phyloP scores from a whole-genome alignment of 306 rosid genomes.

The Cyclanthera cordifolia region DNA sequence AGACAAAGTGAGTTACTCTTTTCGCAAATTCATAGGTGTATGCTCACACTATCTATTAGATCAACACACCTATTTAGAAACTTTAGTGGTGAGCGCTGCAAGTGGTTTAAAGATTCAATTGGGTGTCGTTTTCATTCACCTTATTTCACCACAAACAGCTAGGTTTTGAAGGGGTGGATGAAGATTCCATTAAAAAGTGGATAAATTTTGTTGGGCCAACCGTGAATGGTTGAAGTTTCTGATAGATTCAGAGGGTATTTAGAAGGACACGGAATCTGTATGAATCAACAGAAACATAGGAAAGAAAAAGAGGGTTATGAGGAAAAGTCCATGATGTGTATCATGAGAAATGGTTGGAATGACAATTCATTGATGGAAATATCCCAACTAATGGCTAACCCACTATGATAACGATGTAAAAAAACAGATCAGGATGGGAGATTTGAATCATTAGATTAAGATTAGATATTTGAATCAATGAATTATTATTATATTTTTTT shows the following conservation, averaged over 20 bases:
- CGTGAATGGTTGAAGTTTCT: background rate
- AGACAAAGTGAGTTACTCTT: too few relatives aligned
- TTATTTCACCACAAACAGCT: constrained; percentile 1
- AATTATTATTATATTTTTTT: too few relatives aligned
- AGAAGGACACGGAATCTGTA: constrained; percentile 1
- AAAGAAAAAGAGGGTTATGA: background rate
- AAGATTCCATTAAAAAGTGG: constrained; percentile 5
- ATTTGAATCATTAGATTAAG: too few relatives aligned
- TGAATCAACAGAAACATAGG: background rate
- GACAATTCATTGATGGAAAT: constrained; percentile 19
- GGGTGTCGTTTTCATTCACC: constrained; percentile 2
- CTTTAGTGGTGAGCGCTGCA: background rate
- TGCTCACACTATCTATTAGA: too few relatives aligned
- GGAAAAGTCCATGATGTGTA: background rate
- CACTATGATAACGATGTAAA: background rate
- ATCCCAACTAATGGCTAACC: constrained; percentile 15
- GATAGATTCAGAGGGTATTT: background rate
- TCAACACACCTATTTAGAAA: background rate
- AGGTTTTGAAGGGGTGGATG: background rate
- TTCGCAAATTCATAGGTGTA: too few relatives aligned
- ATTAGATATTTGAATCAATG: too few relatives aligned
- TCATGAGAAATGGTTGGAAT: background rate
- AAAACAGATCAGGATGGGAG: background rate
- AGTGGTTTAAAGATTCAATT: background rate
- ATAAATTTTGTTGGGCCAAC: background rate